Evolutionary conservation across 1,284 basidiomycete species (phyloP).

Genomic region (Pterulicium gracile): DNA sequence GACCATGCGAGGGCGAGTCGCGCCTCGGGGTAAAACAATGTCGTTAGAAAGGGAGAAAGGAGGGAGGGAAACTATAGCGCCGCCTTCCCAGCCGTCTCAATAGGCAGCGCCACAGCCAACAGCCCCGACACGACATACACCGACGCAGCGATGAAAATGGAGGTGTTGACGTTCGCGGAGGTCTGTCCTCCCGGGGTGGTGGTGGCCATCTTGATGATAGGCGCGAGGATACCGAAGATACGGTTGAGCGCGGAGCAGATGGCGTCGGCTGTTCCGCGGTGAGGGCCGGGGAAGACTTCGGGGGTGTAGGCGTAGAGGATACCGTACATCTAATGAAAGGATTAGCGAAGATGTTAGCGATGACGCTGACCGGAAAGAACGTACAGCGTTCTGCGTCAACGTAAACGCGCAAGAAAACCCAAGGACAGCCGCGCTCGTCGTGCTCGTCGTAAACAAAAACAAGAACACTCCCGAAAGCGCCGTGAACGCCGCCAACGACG

Average conservation of each 20-base stretch:
- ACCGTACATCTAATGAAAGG: constrained; percentile 18
- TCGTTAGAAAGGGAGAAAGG: too few relatives aligned
- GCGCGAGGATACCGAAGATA: constrained; percentile 52
- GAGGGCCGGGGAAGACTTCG: constrained; percentile 66
- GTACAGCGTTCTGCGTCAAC: constrained; percentile 66
- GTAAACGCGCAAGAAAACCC: constrained; percentile 60
- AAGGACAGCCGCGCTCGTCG: constrained; percentile 53
- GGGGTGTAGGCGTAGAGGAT: neutral
- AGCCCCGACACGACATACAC: too few relatives aligned
- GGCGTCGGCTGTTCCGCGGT: constrained; percentile 55
- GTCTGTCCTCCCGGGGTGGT: constrained; percentile 20
- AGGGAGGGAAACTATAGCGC: too few relatives aligned
- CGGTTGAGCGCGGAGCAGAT: constrained; percentile 45
- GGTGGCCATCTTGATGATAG: constrained; percentile 40
- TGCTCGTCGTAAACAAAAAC: constrained; percentile 28
- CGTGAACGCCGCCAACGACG: constrained; percentile 48
- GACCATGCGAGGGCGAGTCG: too few relatives aligned
- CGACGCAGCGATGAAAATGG: too few relatives aligned
- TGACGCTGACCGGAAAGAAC: constrained; percentile 59
- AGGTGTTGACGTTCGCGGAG: too few relatives aligned
- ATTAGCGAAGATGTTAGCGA: neutral
- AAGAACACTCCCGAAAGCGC: constrained; percentile 23
- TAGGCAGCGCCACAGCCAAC: too few relatives aligned
- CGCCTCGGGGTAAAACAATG: too few relatives aligned
- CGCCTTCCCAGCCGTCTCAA: constrained; percentile 11